Base-by-base conservation (phyloP, 768 basidiomycete species). In the Trametes gibbosa region DNA sequence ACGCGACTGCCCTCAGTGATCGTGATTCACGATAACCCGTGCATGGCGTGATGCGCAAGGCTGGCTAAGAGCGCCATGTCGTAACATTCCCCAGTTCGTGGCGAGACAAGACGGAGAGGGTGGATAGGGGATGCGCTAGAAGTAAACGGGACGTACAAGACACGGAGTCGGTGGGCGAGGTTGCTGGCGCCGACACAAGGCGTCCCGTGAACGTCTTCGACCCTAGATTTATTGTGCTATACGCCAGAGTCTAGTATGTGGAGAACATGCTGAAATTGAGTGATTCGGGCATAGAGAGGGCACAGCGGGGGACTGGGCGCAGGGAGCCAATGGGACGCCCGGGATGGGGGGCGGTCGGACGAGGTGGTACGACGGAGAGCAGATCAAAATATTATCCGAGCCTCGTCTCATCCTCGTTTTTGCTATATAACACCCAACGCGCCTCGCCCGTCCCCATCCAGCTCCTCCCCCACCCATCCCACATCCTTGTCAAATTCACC, bases 361-460 rank as follows among this genome's bases (percentile, higher is more conserved):
- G 23, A 29, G 69, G 67, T 70, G 67, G 69, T 70, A 70, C 69
- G 67, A 70, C 66, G 57, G 40, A 50, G 41, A 12, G 17, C 58
- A 50, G 9, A 62, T 59, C 52, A 69, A 67, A 69, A 63, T 60
- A 55, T 61, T 68, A 65, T 24, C 65, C 59, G 63, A 47, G 53
- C 58, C 65, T 68, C 65, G 67, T 64, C 61, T 62, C 67, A 68
- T 66, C 65, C 60, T 55, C 49, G 32, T 43, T 59, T 65, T 66
- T 54, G 23, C 62, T 66, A 66, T 63, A 61, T 63, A 63, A 59
- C 53, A 43, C 34, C 51, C 47, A 49, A 50, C 56, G 53, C 40
- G 54, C 60, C 54, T 35, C 58, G n/a, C 56, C 32, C 21, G 19
- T 45, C 50, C 35, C 25, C 50, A 19, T 40, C 49, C 48, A 50